Evolutionary conservation across 306 rosid species (phyloP).

Genomic region (Castanea mollissima): DNA sequence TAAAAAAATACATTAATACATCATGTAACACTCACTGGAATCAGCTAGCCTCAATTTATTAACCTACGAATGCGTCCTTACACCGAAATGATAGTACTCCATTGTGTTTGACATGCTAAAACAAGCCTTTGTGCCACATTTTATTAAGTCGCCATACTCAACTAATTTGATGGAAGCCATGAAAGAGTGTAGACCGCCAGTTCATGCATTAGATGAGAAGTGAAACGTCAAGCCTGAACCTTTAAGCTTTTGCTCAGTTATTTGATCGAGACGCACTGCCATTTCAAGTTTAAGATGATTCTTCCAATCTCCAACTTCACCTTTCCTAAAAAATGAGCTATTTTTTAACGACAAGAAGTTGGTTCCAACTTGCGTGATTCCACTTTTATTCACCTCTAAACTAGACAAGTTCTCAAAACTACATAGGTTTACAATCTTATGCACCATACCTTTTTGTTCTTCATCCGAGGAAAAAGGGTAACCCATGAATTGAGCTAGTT

Average conservation of each 20-base stretch:
- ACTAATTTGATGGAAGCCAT: background rate
- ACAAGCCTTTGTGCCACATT: too few relatives aligned
- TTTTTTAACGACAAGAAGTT: too few relatives aligned
- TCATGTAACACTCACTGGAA: too few relatives aligned
- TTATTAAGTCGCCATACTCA: too few relatives aligned
- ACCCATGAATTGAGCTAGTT: slow-evolving; percentile 22
- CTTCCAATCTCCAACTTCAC: slow-evolving; percentile 24
- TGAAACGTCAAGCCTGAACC: too few relatives aligned
- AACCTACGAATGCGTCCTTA: too few relatives aligned
- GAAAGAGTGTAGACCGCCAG: too few relatives aligned
- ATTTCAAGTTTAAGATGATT: slow-evolving; percentile 9
- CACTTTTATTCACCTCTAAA: slow-evolving; percentile 23
- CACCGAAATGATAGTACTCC: too few relatives aligned
- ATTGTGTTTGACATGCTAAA: too few relatives aligned
- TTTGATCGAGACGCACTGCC: background rate
- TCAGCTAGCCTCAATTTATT: too few relatives aligned
- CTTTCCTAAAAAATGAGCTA: slow-evolving; percentile 10
- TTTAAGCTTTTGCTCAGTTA: slow-evolving; percentile 7
- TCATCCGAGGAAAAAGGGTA: slow-evolving; percentile 11
- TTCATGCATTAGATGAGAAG: too few relatives aligned
- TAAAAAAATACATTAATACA: too few relatives aligned
- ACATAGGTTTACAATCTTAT: slow-evolving; percentile 4
- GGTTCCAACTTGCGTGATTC: background rate
- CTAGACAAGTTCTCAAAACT: slow-evolving; percentile 18
- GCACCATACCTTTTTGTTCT: background rate